These are phyloP conservation scores for Fraxinus baroniana DNA, from an alignment of 305 asterid genomes.

Conservation along the genomic window DNA sequence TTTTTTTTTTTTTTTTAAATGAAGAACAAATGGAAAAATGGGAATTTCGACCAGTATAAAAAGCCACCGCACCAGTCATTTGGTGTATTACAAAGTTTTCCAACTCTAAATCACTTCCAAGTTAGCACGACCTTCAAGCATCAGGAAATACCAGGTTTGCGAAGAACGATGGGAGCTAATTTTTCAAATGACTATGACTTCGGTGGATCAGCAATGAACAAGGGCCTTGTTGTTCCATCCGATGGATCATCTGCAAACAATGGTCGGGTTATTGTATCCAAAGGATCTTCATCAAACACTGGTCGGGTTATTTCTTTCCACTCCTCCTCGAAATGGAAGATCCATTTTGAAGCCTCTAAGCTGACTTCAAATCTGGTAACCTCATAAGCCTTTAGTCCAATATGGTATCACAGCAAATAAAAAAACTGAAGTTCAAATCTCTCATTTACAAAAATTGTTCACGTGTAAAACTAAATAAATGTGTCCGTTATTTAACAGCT, in stretches of 20 bases:
- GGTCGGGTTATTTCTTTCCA: conserved; percentile 50
- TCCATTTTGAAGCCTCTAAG: conserved; percentile 52
- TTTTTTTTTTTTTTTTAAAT: background rate
- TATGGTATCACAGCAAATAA: background rate
- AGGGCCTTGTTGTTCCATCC: conserved; percentile 8
- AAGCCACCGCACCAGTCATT: background rate
- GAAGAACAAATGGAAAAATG: background rate
- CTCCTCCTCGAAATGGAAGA: conserved; percentile 58
- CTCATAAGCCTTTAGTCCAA: background rate
- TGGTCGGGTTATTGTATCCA: conserved; percentile 26
- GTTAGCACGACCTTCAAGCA: background rate
- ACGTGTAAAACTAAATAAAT: too few relatives aligned
- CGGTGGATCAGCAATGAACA: background rate
- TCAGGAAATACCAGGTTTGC: background rate
- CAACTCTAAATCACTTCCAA: background rate
- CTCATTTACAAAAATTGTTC: too few relatives aligned
- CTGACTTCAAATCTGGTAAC: conserved; percentile 51
- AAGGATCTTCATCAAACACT: conserved; percentile 14
- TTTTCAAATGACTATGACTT: conserved; percentile 19
- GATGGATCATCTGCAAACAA: conserved; percentile 15
- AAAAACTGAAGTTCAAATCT: background rate
- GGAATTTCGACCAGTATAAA: conserved; percentile 27
- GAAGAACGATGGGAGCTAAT: conserved; percentile 39
- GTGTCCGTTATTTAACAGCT: background rate
- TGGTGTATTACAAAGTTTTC: background rate